These are phyloP conservation scores for Claviceps sp. DNA, from an alignment of 2,329 filamentous ascomycete genomes.

Conservation along the genomic window DNA sequence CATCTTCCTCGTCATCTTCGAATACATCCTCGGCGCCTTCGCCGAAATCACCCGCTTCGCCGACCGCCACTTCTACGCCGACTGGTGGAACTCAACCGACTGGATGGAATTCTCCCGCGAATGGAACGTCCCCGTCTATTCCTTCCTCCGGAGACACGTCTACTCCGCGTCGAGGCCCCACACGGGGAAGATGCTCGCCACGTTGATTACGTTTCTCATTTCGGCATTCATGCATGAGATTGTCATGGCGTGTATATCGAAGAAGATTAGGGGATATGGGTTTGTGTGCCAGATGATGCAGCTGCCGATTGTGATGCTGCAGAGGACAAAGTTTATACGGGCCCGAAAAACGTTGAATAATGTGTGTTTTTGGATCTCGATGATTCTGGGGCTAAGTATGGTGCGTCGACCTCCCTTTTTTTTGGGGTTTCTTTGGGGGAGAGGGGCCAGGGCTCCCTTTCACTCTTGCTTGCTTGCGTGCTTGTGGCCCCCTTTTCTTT, in stretches of 20 bases:
- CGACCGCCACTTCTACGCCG: constrained; percentile 82
- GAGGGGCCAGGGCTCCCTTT: background rate
- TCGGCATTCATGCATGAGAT: constrained; percentile 84
- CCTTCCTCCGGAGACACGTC: constrained; percentile 88
- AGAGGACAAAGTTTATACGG: constrained; percentile 65
- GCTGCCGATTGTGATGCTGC: constrained; percentile 85
- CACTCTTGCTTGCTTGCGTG: background rate
- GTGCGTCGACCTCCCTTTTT: constrained; percentile 32
- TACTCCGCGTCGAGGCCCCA: constrained; percentile 70
- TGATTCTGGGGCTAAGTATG: constrained; percentile 75
- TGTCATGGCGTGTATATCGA: constrained; percentile 95
- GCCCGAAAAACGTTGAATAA: constrained; percentile 72
- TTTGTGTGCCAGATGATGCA: constrained; percentile 95
- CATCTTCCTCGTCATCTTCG: constrained; percentile 96
- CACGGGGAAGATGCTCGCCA: constrained; percentile 65
- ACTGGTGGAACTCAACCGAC: constrained; percentile 67
- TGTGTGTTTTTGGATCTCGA: constrained; percentile 80
- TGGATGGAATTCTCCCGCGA: constrained; percentile 94
- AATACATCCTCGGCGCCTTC: constrained; percentile 88
- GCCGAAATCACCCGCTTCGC: constrained; percentile 90
- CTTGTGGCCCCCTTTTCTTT: too few relatives aligned
- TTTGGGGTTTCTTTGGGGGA: too few relatives aligned
- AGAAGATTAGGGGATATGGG: constrained; percentile 89
- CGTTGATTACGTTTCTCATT: constrained; percentile 81
- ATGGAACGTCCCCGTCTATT: constrained; percentile 97